Evolutionary conservation across 2,329 filamentous ascomycete species (phyloP).

Genomic region (Trichoderma atroviride): DNA sequence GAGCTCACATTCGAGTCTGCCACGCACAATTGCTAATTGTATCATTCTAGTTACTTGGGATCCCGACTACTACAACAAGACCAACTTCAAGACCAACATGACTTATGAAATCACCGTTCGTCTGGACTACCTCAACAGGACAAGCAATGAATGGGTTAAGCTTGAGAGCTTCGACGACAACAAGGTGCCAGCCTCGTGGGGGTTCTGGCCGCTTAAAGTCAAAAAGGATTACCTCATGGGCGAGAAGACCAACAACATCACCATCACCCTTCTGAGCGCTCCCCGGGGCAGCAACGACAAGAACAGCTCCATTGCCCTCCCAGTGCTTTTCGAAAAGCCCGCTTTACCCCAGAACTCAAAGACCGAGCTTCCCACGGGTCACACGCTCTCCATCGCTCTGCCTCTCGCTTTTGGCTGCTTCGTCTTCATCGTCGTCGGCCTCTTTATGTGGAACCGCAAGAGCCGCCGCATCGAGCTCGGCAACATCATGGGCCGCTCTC

Average conservation of each 20-base stretch:
- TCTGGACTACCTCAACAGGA: constrained; percentile 46
- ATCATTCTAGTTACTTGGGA: constrained; percentile 58
- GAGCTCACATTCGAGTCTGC: neutral
- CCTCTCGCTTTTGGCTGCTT: constrained; percentile 54
- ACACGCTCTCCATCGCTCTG: constrained; percentile 56
- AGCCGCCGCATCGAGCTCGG: constrained; percentile 54
- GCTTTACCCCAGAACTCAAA: constrained; percentile 44
- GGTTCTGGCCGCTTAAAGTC: constrained; percentile 53
- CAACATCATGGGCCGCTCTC: constrained; percentile 53
- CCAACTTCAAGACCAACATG: constrained; percentile 35
- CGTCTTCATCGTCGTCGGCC: constrained; percentile 53
- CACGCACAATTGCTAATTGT: neutral
- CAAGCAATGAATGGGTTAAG: constrained; percentile 41
- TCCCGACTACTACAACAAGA: constrained; percentile 51
- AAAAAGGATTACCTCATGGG: constrained; percentile 43
- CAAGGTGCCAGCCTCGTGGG: constrained; percentile 45
- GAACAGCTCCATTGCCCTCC: constrained; percentile 47
- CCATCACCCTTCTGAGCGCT: constrained; percentile 48
- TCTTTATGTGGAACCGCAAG: constrained; percentile 59
- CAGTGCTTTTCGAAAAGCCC: constrained; percentile 41
- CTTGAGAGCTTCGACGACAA: constrained; percentile 42
- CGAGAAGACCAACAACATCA: constrained; percentile 50
- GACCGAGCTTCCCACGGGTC: constrained; percentile 39
- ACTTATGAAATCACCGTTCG: constrained; percentile 41
- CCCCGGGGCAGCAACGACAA: constrained; percentile 40